phyloP scores from a whole-genome alignment of 129 eudicot genomes.

The Ambrosia artemisiifolia region DNA sequence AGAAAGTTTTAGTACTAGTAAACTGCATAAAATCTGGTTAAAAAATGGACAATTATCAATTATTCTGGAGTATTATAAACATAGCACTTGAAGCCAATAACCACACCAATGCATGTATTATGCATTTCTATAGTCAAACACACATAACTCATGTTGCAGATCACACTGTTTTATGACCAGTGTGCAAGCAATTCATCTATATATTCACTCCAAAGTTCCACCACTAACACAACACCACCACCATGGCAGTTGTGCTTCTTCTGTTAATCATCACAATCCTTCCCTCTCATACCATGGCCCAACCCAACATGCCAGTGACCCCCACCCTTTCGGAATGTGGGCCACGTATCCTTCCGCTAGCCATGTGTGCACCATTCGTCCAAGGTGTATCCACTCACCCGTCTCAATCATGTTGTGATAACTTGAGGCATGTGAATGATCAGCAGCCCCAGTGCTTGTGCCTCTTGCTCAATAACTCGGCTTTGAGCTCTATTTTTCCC shows the following conservation, averaged over 20 bases:
- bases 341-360: slow-evolving; percentile 33
- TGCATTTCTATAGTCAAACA: too few relatives aligned
- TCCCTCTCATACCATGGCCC: slow-evolving; percentile 15
- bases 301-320: slow-evolving; percentile 24
- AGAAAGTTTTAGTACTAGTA: too few relatives aligned
- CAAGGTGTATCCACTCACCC: slow-evolving; percentile 26
- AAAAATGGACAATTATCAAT: not conserved
- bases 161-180: slow-evolving; percentile 13
- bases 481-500: slow-evolving; percentile 26
- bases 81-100: not conserved
- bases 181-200: slow-evolving; percentile 10
- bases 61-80: not conserved
- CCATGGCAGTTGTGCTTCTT: slow-evolving; percentile 10
- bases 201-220: not conserved
- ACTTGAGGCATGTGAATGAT: slow-evolving; percentile 22
- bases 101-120: too few relatives aligned
- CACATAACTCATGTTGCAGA: too few relatives aligned
- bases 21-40: not conserved
- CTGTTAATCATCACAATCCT: slow-evolving; percentile 14
- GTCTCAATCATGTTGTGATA: slow-evolving; percentile 32
- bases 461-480: slow-evolving; percentile 26
- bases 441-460: slow-evolving; percentile 30
- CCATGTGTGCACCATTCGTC: slow-evolving; percentile 34
- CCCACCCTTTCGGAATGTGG: slow-evolving; percentile 35
- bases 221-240: not conserved